Conservation (phyloP, 768 basidiomycete genomes). For the Amanita fuliginea region DNA sequence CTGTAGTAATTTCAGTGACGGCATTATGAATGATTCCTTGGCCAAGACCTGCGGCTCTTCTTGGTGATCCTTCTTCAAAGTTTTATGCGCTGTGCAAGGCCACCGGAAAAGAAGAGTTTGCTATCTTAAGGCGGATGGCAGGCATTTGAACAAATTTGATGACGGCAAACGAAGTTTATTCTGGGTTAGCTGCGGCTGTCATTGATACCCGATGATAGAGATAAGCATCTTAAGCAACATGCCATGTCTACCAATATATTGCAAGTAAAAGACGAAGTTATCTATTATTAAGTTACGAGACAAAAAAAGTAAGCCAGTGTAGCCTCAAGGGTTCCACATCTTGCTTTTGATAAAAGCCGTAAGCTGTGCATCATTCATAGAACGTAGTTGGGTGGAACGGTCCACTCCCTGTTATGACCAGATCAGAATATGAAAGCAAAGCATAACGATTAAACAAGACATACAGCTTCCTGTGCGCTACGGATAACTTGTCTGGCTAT, state of each 20-base stretch:
- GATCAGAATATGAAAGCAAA: slow-evolving; percentile 1
- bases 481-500: slow-evolving; percentile 73
- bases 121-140: slow-evolving; percentile 59
- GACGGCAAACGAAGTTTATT: too few relatives aligned
- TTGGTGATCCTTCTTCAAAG: slow-evolving; percentile 44
- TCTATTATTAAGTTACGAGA: neutral
- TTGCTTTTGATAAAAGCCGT: slow-evolving; percentile 41
- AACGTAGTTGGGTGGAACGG: slow-evolving; percentile 38
- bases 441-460: slow-evolving; percentile 12
- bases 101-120: slow-evolving; percentile 62
- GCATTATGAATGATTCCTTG: neutral
- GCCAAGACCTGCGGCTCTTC: slow-evolving; percentile 38
- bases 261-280: too few relatives aligned
- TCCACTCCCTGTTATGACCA: slow-evolving; percentile 37
- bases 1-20: neutral
- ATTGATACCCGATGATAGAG: too few relatives aligned
- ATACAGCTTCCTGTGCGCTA: slow-evolving; percentile 65
- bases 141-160: slow-evolving; percentile 11
- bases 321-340: slow-evolving; percentile 59
- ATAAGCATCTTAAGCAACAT: too few relatives aligned
- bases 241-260: too few relatives aligned
- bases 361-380: slow-evolving; percentile 45
- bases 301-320: slow-evolving; percentile 1
- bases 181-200: too few relatives aligned
- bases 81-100: slow-evolving; percentile 66